phyloP scores from a whole-genome alignment of 2,329 filamentous ascomycete genomes.

The Tolypocladium guangdongense region DNA sequence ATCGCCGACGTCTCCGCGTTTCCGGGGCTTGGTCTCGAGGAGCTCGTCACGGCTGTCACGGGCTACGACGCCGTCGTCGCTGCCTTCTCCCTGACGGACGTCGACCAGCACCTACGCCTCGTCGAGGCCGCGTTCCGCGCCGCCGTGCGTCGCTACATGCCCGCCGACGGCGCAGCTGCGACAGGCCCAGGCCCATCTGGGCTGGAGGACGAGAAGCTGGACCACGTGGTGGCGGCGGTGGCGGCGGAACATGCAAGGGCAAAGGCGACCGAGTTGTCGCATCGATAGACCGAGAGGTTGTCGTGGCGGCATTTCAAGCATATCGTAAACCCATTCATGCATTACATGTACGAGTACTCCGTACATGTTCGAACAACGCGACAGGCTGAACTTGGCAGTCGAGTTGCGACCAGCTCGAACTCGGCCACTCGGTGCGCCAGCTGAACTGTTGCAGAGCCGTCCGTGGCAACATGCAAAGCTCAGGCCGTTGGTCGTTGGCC shows the following conservation, averaged over 20 bases:
- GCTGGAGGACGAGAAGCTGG: conserved; percentile 34
- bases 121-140: conserved; percentile 48
- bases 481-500: too few species aligned
- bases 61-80: conserved; percentile 47
- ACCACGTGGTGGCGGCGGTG: conserved; percentile 25
- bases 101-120: conserved; percentile 34
- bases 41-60: conserved; percentile 34
- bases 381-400: too few species aligned
- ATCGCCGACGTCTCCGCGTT: conserved; percentile 14
- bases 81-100: conserved; percentile 26
- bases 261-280: too few species aligned
- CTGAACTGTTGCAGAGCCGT: too few species aligned
- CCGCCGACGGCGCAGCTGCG: conserved; percentile 42
- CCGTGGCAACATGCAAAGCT: too few species aligned
- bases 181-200: conserved; percentile 23
- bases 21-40: conserved; percentile 17
- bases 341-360: too few species aligned
- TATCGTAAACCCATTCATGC: too few species aligned
- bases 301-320: too few species aligned
- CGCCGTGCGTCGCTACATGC: conserved; percentile 50
- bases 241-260: conserved; percentile 13
- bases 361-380: too few species aligned
- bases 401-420: too few species aligned
- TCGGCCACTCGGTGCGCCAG: too few species aligned
- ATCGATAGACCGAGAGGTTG: too few species aligned